phyloP scores from a whole-genome alignment of 1,284 basidiomycete species.

The Puccinia novopanici region DNA sequence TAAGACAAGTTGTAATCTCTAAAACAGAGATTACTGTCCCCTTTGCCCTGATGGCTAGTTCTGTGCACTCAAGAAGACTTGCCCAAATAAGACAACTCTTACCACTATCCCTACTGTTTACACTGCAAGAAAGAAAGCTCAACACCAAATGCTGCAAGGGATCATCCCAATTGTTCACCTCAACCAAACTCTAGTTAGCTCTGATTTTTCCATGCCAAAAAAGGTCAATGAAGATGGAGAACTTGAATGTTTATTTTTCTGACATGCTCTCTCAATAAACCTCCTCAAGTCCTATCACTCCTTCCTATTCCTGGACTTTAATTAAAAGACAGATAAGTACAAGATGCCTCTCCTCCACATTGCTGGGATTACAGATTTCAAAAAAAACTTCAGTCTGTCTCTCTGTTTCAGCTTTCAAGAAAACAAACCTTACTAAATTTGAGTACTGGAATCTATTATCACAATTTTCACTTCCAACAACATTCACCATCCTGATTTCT shows the following conservation, averaged over 20 bases:
- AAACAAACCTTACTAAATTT: background rate
- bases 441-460: background rate
- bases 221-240: background rate
- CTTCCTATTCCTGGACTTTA: background rate
- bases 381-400: background rate
- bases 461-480: background rate
- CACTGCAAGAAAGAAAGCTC: slow-evolving; percentile 2
- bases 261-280: background rate
- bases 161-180: too few species aligned
- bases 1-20: too few species aligned
- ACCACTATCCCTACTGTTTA: background rate
- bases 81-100: background rate
- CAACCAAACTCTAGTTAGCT: background rate
- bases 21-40: too few species aligned
- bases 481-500: background rate
- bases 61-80: background rate
- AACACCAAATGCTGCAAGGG: background rate
- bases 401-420: slow-evolving; percentile 2
- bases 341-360: slow-evolving; percentile 15
- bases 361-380: background rate
- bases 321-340: slow-evolving; percentile 15
- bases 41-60: too few species aligned
- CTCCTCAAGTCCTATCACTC: background rate
- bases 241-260: slow-evolving; percentile 1
- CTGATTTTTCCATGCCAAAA: slow-evolving; percentile 1